Base-by-base conservation (phyloP, 352 stramenopile genomes). In the Pythium utonaiense region DNA sequence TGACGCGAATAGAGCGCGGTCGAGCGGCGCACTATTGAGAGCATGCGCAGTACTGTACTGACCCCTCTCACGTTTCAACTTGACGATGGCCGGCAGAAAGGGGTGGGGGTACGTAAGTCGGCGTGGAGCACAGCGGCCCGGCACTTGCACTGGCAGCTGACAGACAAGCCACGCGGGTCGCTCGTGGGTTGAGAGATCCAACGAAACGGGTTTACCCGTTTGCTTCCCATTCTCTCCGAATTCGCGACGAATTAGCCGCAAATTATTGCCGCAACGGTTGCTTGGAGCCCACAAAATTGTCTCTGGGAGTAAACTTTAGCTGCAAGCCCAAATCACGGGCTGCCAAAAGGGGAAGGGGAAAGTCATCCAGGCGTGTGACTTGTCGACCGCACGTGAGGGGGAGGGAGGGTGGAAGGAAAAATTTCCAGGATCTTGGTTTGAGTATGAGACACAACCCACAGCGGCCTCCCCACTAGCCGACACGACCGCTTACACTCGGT, bases 361-460 rank as follows among this genome's bases (percentile, higher is more conserved):
- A 28, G 17, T 14, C 4, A 49, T 28, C 22, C 44, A 21, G 31
- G 17, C 49, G 49, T 56, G 28, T 22, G 49, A 56, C 49, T 45
- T 33, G 22, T 30, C 44, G 40, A 47, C 40, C 40, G 40, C 49
- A 44, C 28, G 21, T 24, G 28, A 19, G 30, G n/a, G n/a, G n/a
- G n/a, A n/a, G 30, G 16, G 22, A 54, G n/a, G 49, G 34, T 17
- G 30, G 48, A 33, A 24, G 49, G 49, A 56, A 56, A 56, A 17
- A 22, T n/a, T 56, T 56, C 49, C 17, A 28, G 30, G 49, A 56
- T 56, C 49, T 44, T 42, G 49, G 31, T 38, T 28, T 56, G 34
- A 44, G 49, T 56, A 56, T 56, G 49, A 42, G 49, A 56, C 49
- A 56, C 49, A 14, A n/a, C 9, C 36, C 17, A 3, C n/a, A 30